These are phyloP conservation scores for Tripidium arundinaceum DNA, from an alignment of 202 grass and related monocot genomes.

Conservation along the genomic window DNA sequence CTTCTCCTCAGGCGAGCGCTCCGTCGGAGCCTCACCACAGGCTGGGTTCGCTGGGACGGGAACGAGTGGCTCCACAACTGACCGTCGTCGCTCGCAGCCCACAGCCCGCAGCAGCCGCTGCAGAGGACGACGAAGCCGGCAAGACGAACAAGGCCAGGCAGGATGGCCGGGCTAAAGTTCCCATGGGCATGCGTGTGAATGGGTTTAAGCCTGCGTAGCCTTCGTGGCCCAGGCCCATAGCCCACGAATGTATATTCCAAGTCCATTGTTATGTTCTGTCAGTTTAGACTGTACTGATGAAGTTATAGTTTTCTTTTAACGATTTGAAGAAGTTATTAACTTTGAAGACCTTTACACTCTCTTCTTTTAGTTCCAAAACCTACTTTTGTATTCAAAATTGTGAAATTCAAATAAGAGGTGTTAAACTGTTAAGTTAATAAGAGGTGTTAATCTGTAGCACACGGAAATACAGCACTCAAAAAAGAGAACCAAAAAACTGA, in stretches of 20 bases:
- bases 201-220: not conserved
- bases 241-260: not conserved
- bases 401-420: too few relatives aligned
- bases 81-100: not conserved
- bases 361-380: too few relatives aligned
- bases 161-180: not conserved
- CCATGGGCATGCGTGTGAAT: too few relatives aligned
- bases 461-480: not conserved
- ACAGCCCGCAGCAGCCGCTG: not conserved
- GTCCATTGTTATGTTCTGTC: too few relatives aligned
- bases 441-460: too few relatives aligned
- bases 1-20: not conserved
- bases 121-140: not conserved
- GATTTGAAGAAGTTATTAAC: too few relatives aligned
- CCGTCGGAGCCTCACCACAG: too few relatives aligned
- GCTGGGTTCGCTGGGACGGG: not conserved
- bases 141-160: not conserved
- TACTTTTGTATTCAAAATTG: too few relatives aligned
- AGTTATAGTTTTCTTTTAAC: too few relatives aligned
- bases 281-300: too few relatives aligned
- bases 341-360: too few relatives aligned
- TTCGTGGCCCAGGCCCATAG: not conserved
- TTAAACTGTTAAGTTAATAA: not conserved
- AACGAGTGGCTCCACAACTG: not conserved
- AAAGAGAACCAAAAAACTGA: not conserved